Percentiles rank a stretch among this genome's conserved stretches.
These are phyloP conservation scores for Neofusicoccum parvum DNA, from an alignment of 2,329 filamentous ascomycete species.

Conservation along the genomic window DNA sequence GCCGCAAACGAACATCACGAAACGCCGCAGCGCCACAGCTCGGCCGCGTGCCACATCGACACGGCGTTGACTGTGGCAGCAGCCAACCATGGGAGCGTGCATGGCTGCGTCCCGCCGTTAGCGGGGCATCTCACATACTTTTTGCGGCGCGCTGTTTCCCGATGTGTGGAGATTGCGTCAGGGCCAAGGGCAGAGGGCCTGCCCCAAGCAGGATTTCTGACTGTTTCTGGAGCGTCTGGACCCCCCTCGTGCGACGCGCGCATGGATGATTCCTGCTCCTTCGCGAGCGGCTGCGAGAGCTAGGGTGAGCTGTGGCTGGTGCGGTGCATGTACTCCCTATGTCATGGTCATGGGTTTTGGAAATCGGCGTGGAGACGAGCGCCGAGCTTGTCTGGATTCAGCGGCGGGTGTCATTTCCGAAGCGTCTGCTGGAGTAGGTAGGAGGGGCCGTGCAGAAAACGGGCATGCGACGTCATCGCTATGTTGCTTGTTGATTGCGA, in stretches of 20 bases:
- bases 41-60: too few relatives aligned
- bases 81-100: too few relatives aligned
- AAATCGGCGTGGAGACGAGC: neutral
- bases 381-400: slow-evolving; percentile 10
- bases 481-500: neutral
- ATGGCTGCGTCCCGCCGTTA: neutral
- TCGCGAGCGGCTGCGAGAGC: neutral
- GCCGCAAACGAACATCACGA: neutral
- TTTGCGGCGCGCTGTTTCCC: neutral
- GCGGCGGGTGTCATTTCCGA: slow-evolving; percentile 11
- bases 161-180: slow-evolving; percentile 12
- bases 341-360: slow-evolving; percentile 6
- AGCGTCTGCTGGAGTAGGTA: too few relatives aligned
- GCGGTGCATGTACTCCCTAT: neutral
- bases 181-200: neutral
- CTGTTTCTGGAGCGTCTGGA: slow-evolving; percentile 1
- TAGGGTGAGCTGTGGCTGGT: slow-evolving; percentile 1
- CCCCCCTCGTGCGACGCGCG: neutral
- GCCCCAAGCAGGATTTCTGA: slow-evolving; percentile 11
- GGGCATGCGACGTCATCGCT: neutral
- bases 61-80: too few relatives aligned
- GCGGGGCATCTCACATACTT: neutral
- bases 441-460: neutral
- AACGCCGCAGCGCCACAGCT: too few relatives aligned
- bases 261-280: slow-evolving; percentile 12